These are phyloP conservation scores for Coriaria nepalensis DNA, from an alignment of 306 rosid genomes.

Conservation along the genomic window DNA sequence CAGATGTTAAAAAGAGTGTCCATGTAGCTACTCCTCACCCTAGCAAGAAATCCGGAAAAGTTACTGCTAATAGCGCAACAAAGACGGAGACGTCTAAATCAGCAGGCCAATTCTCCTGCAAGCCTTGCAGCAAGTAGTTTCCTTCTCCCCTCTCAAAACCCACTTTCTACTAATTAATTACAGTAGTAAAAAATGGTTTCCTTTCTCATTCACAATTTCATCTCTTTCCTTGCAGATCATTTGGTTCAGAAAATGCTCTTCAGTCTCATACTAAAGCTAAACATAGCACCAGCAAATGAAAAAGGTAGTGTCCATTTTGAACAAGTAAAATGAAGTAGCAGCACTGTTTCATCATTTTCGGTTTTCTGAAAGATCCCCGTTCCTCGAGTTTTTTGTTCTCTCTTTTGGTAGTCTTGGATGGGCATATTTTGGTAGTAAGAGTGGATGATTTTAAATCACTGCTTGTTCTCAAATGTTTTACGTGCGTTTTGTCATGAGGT, in stretches of 20 bases:
- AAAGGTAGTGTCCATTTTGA: background rate
- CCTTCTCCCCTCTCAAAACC: too few species aligned
- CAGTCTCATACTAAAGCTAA: constrained; percentile 74
- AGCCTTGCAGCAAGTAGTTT: constrained; percentile 49
- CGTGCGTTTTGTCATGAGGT: too few species aligned
- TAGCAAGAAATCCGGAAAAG: constrained; percentile 47
- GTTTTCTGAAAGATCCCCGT: too few species aligned
- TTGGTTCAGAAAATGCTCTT: constrained; percentile 46
- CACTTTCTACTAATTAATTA: too few species aligned
- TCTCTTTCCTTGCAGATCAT: constrained; percentile 21
- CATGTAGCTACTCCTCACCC: constrained; percentile 76
- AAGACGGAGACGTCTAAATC: constrained; percentile 55
- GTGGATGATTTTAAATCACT: too few species aligned
- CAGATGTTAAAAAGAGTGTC: constrained; percentile 59
- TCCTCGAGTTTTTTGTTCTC: background rate
- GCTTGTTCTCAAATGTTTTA: too few species aligned
- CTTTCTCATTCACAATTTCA: too few species aligned
- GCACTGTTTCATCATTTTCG: too few species aligned
- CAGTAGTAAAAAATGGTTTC: too few species aligned
- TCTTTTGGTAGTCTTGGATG: too few species aligned
- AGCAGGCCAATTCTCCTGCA: constrained; percentile 41
- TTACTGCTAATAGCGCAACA: constrained; percentile 16
- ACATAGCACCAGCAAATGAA: constrained; percentile 30
- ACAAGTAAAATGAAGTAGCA: background rate
- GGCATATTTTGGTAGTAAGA: too few species aligned